Conservation (phyloP, 352 stramenopile genomes). For the Globisporangium perplexum region DNA sequence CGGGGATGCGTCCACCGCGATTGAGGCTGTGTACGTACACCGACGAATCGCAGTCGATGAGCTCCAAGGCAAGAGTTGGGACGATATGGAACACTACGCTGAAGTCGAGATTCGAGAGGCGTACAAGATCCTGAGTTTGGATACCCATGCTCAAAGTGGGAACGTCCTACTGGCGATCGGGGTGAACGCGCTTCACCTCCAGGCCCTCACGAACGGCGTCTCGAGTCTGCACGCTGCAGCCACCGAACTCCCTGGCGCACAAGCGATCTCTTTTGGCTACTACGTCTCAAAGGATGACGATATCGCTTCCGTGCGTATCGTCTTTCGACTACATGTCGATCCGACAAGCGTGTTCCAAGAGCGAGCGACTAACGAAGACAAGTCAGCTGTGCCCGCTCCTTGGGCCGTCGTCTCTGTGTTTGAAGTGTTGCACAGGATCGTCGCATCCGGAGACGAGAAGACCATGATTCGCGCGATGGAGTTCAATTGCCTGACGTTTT, state of each 20-base stretch:
- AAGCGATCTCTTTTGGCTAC: constrained; percentile 13
- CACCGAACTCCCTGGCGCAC: background rate
- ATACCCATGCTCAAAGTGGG: background rate
- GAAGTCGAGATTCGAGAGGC: constrained; percentile 11
- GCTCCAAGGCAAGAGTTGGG: constrained; percentile 11
- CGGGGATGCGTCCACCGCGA: constrained; percentile 5
- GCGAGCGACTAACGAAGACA: background rate
- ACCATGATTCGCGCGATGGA: background rate
- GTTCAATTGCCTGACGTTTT: constrained; percentile 5
- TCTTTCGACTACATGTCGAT: constrained; percentile 11
- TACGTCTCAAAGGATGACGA: constrained; percentile 10
- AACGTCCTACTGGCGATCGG: constrained; percentile 8
- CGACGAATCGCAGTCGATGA: constrained; percentile 6
- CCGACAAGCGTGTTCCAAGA: no score
- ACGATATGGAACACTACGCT: constrained; percentile 4
- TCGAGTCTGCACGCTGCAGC: constrained; percentile 9
- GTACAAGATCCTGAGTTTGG: constrained; percentile 5
- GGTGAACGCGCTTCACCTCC: constrained; percentile 11
- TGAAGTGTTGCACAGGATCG: background rate
- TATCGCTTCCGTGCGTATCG: constrained; percentile 8
- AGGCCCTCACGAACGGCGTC: background rate
- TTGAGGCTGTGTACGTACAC: constrained; percentile 12
- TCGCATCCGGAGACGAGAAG: background rate
- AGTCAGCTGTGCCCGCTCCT: background rate
- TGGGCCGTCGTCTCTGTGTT: background rate